phyloP scores from a whole-genome alignment of 805 yeast species.

The Candida coquimbonensis region DNA sequence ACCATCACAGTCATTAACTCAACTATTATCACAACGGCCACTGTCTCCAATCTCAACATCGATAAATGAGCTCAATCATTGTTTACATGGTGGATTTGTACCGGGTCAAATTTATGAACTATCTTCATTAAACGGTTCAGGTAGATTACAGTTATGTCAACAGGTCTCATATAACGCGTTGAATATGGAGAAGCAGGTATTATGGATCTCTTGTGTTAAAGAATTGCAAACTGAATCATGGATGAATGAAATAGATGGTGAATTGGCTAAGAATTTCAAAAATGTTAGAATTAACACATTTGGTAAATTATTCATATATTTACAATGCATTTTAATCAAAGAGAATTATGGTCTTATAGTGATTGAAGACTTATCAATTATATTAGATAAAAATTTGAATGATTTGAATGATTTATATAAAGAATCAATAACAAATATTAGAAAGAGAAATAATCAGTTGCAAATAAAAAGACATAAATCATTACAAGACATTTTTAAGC shows the following conservation, averaged over 20 bases:
- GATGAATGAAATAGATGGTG: not conserved
- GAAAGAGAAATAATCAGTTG: constrained; percentile 1
- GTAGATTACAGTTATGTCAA: constrained; percentile 10
- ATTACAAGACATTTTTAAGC: constrained; percentile 11
- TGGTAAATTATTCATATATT: constrained; percentile 9
- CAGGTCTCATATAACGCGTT: constrained; percentile 12
- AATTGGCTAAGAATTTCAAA: not conserved
- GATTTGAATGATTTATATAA: constrained; percentile 5
- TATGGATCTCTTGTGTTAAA: constrained; percentile 21
- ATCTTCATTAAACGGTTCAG: constrained; percentile 17
- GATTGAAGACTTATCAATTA: constrained; percentile 19
- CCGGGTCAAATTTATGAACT: constrained; percentile 22
- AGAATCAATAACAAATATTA: not conserved
- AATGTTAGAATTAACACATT: constrained; percentile 6
- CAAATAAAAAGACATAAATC: constrained; percentile 7
- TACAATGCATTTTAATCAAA: constrained; percentile 6
- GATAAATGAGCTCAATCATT: constrained; percentile 11
- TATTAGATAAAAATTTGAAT: constrained; percentile 9
- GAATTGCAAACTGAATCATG: constrained; percentile 1
- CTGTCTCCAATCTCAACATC: constrained; percentile 13
- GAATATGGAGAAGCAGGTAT: constrained; percentile 10
- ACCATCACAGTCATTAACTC: constrained; percentile 16
- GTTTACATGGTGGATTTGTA: constrained; percentile 18
- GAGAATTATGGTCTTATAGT: constrained; percentile 12
- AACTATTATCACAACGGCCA: constrained; percentile 13